Conservation (phyloP, 2,329 filamentous ascomycete genomes). For the Cordyceps farinosa region DNA sequence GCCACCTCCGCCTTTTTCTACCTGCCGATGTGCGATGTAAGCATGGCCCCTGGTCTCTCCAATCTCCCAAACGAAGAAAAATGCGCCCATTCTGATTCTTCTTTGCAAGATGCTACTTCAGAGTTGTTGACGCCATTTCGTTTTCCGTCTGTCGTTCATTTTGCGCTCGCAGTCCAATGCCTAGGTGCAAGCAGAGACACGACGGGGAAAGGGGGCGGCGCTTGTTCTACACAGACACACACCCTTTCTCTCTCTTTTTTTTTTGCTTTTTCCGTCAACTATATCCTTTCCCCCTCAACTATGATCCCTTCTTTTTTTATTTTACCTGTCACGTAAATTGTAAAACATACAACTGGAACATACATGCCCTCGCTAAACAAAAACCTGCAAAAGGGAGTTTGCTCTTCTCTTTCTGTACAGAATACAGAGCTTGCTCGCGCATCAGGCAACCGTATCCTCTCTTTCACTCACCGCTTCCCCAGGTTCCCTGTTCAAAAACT, state of each 20-base stretch:
- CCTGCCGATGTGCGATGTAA: neutral
- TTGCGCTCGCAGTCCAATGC: neutral
- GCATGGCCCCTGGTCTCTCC: neutral
- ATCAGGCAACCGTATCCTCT: too few species aligned
- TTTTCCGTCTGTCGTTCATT: neutral
- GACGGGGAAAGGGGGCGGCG: neutral
- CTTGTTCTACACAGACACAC: neutral
- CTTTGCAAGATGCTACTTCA: neutral
- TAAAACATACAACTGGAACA: neutral
- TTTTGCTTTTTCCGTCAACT: neutral
- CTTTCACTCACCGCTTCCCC: too few species aligned
- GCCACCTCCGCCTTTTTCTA: neutral
- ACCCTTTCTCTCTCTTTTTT: neutral
- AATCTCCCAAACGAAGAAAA: neutral
- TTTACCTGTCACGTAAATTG: neutral
- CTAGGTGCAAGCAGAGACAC: neutral
- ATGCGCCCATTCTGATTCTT: neutral
- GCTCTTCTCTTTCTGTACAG: too few species aligned
- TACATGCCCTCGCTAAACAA: neutral
- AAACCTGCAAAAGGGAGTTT: neutral
- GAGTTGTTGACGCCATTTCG: neutral
- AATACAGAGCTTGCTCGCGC: too few species aligned
- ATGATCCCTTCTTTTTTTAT: neutral
- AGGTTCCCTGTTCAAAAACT: too few species aligned
- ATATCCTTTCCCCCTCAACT: neutral